Evolutionary conservation across 2,329 filamentous ascomycete genomes (phyloP).

Genomic region (Penicillium paneum): DNA sequence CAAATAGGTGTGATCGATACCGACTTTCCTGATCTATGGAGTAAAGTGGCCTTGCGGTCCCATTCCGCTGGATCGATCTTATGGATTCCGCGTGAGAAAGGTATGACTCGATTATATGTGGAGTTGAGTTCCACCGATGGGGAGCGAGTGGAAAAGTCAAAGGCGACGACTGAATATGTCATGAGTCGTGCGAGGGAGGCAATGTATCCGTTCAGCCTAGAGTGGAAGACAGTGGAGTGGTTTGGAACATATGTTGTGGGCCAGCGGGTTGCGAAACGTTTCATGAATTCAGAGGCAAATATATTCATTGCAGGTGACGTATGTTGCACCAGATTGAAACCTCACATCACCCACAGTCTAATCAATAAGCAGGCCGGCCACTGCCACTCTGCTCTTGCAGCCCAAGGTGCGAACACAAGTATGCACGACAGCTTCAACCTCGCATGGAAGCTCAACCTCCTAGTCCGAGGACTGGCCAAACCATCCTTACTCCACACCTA

Average conservation of each 20-base stretch:
- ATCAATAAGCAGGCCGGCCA: constrained; percentile 25
- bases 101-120: constrained; percentile 64
- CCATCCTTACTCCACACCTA: constrained; percentile 28
- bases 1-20: constrained; percentile 53
- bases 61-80: constrained; percentile 66
- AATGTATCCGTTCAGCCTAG: constrained; percentile 45
- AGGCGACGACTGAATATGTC: constrained; percentile 62
- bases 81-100: constrained; percentile 70
- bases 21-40: constrained; percentile 72
- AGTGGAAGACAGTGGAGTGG: constrained; percentile 48
- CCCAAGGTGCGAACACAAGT: constrained; percentile 37
- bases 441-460: constrained; percentile 36
- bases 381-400: constrained; percentile 32
- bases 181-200: constrained; percentile 53
- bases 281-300: constrained; percentile 41
- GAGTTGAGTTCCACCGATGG: constrained; percentile 33
- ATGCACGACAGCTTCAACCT: constrained; percentile 39
- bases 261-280: constrained; percentile 48
- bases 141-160: constrained; percentile 30
- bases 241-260: constrained; percentile 52
- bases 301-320: constrained; percentile 52
- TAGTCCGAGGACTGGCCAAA: constrained; percentile 24
- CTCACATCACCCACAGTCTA: neutral
- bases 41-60: constrained; percentile 67
- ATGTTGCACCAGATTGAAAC: neutral